These are phyloP conservation scores for Clitopilus passeckerianus DNA, from an alignment of 768 basidiomycete genomes.

Conservation along the genomic window DNA sequence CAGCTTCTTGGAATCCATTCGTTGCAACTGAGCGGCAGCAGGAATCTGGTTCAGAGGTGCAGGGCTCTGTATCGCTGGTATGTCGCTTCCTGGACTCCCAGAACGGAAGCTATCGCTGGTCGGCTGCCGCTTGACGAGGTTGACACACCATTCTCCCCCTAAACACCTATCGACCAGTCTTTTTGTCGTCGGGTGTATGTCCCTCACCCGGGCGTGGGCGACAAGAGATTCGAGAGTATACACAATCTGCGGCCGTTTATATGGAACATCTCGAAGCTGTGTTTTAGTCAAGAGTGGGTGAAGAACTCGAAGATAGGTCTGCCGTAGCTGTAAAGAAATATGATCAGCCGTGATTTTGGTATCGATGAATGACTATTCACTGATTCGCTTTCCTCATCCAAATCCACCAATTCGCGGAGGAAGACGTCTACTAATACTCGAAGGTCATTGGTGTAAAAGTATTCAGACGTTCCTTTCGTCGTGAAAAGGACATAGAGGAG, in stretches of 20 bases:
- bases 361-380: slow-evolving; percentile 39
- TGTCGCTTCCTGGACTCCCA: slow-evolving; percentile 40
- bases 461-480: slow-evolving; percentile 87
- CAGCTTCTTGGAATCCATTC: slow-evolving; percentile 36
- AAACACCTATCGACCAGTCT: slow-evolving; percentile 92
- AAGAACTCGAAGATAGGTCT: slow-evolving; percentile 94
- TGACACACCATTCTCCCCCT: slow-evolving; percentile 80
- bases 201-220: slow-evolving; percentile 69
- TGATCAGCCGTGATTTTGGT: slow-evolving; percentile 2
- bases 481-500: slow-evolving; percentile 93
- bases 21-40: slow-evolving; percentile 27
- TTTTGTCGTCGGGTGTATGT: slow-evolving; percentile 82
- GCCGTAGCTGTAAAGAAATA: slow-evolving; percentile 57
- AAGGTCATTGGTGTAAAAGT: slow-evolving; percentile 97
- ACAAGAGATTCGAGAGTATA: slow-evolving; percentile 75
- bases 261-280: slow-evolving; percentile 77
- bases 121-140: slow-evolving; percentile 25
- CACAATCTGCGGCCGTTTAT: slow-evolving; percentile 90
- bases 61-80: slow-evolving; percentile 32
- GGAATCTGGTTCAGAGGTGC: slow-evolving; percentile 19
- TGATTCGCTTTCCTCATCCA: slow-evolving; percentile 92
- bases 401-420: slow-evolving; percentile 85
- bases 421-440: slow-evolving; percentile 97
- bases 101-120: slow-evolving; percentile 1
- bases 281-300: slow-evolving; percentile 95